Evolutionary conservation across 495 filamentous ascomycete genomes (phyloP).

Genomic region (Schizothecium vesticola): DNA sequence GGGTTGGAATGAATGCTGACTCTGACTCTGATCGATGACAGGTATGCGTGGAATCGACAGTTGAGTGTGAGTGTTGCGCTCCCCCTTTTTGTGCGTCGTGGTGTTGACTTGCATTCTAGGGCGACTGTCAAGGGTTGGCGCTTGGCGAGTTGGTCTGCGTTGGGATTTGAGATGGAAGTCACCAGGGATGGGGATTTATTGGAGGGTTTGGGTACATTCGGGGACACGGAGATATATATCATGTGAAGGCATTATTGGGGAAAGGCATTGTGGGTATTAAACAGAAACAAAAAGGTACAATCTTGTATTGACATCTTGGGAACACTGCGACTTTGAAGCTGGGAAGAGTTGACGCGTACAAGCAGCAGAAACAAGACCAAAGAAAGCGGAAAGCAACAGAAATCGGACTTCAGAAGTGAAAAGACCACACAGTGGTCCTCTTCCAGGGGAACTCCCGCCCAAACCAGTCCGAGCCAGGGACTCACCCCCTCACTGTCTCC

Average conservation of each 20-base stretch:
- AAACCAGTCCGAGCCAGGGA: too few relatives aligned
- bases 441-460: too few relatives aligned
- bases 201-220: background rate
- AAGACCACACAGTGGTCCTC: too few relatives aligned
- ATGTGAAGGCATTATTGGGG: background rate
- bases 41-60: constrained; percentile 10
- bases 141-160: constrained; percentile 14
- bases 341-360: too few relatives aligned
- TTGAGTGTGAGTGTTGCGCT: constrained; percentile 4
- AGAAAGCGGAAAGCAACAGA: too few relatives aligned
- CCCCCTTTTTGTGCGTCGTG: background rate
- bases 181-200: too few relatives aligned
- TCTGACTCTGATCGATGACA: background rate
- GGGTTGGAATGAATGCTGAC: background rate
- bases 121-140: constrained; percentile 10
- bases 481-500: background rate
- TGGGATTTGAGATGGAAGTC: background rate
- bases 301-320: background rate
- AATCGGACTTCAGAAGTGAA: too few relatives aligned
- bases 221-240: background rate
- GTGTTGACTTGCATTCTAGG: background rate
- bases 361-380: too few relatives aligned
- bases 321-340: background rate
- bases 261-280: background rate
- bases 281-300: background rate